Percentiles rank a stretch among this genome's conserved stretches.
Conservation (phyloP, 2,329 filamentous ascomycete species). For the Alternaria ventricosa region DNA sequence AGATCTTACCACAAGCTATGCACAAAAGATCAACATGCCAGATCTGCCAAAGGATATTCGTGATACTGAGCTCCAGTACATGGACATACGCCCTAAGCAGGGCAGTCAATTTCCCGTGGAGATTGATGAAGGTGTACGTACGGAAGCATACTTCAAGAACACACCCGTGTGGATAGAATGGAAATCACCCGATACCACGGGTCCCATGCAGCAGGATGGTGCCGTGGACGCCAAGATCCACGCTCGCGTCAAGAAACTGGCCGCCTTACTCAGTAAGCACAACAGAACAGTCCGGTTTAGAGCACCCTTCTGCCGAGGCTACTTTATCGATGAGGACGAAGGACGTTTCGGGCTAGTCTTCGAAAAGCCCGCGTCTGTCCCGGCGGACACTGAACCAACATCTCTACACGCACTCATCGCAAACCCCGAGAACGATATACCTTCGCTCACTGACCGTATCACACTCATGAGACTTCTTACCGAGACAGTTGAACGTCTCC, state of each 20-base stretch:
- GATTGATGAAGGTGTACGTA: conserved; percentile 30
- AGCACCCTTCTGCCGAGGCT: conserved; percentile 45
- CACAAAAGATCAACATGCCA: conserved; percentile 29
- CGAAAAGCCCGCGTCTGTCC: conserved; percentile 53
- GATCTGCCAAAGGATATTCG: conserved; percentile 20
- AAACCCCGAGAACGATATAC: conserved; percentile 38
- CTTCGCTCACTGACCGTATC: conserved; percentile 60
- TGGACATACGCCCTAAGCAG: conserved; percentile 26
- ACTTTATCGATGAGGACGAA: conserved; percentile 44
- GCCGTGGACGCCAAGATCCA: conserved; percentile 34
- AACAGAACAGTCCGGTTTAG: conserved; percentile 39
- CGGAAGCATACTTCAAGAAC: conserved; percentile 36
- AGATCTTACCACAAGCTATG: conserved; percentile 36
- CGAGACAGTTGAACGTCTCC: conserved; percentile 62
- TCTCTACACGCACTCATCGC: conserved; percentile 59
- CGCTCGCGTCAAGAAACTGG: conserved; percentile 41
- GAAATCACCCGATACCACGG: conserved; percentile 38
- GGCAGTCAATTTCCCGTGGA: conserved; percentile 25
- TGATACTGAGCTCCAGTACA: conserved; percentile 8
- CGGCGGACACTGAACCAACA: conserved; percentile 51
- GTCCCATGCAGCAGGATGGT: conserved; percentile 23
- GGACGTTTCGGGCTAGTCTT: conserved; percentile 62
- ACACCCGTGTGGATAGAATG: conserved; percentile 48
- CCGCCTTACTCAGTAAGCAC: conserved; percentile 41
- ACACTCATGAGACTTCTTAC: conserved; percentile 59